Evolutionary conservation across 2,329 filamentous ascomycete species (phyloP).

Genomic region (Pseudocercospora crystallina): DNA sequence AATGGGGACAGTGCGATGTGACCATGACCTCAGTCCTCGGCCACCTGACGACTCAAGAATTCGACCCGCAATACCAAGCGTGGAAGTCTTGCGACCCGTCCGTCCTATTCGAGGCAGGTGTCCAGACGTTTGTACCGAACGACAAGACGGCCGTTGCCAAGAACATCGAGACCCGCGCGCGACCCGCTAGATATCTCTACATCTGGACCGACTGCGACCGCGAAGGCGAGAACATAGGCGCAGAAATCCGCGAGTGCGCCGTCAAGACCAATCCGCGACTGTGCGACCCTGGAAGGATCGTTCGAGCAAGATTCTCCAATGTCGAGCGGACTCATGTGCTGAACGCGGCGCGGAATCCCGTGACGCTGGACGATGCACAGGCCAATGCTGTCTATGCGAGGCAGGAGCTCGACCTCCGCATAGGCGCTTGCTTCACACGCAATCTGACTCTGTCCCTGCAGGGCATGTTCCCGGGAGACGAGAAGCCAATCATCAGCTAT

Average conservation of each 20-base stretch:
- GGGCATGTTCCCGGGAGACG: slow-evolving; percentile 69
- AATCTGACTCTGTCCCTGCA: slow-evolving; percentile 80
- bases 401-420: slow-evolving; percentile 88
- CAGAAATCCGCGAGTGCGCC: slow-evolving; percentile 83
- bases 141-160: slow-evolving; percentile 77
- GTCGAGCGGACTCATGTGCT: slow-evolving; percentile 93
- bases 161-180: slow-evolving; percentile 81
- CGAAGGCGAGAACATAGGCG: slow-evolving; percentile 94
- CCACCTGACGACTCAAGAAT: slow-evolving; percentile 80
- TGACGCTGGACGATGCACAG: slow-evolving; percentile 78
- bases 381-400: slow-evolving; percentile 83
- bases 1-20: slow-evolving; percentile 79
- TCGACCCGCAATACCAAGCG: slow-evolving; percentile 68
- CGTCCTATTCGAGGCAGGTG: slow-evolving; percentile 76
- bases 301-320: slow-evolving; percentile 90
- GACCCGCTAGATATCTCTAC: slow-evolving; percentile 70
- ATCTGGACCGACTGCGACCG: slow-evolving; percentile 99
- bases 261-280: slow-evolving; percentile 70
- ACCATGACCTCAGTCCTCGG: slow-evolving; percentile 93
- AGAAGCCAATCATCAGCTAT: slow-evolving; percentile 59
- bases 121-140: slow-evolving; percentile 66
- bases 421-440: slow-evolving; percentile 88
- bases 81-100: slow-evolving; percentile 82
- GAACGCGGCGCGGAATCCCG: slow-evolving; percentile 73
- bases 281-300: slow-evolving; percentile 58